Conservation (phyloP, 768 basidiomycete species). For the Pulveroboletus sp. region DNA sequence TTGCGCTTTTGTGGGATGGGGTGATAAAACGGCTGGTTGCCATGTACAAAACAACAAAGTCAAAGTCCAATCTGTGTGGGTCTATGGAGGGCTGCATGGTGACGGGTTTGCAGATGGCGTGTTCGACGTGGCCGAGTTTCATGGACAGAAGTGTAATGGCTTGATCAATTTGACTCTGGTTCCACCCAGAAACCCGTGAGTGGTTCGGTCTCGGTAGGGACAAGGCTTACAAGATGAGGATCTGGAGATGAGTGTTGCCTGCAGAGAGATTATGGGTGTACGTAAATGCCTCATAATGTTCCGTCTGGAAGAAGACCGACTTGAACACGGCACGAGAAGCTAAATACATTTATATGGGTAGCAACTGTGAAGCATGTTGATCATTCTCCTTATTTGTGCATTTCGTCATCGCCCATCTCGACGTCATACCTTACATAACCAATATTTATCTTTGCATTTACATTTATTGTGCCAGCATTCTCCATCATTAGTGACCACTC, state of each 20-base stretch:
- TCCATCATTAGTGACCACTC: too few species aligned
- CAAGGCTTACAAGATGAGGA: constrained; percentile 47
- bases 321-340: constrained; percentile 14
- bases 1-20: not conserved
- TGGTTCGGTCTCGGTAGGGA: not conserved
- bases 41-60: constrained; percentile 61
- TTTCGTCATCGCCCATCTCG: too few species aligned
- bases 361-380: constrained; percentile 10
- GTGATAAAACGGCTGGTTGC: not conserved
- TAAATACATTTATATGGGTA: not conserved
- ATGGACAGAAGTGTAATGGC: constrained; percentile 49
- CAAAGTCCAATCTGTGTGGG: constrained; percentile 52
- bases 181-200: constrained; percentile 27
- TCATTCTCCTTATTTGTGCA: too few species aligned
- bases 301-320: constrained; percentile 25
- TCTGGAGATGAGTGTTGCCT: constrained; percentile 41
- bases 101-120: constrained; percentile 45
- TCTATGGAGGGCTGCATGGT: constrained; percentile 45
- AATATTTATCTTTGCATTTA: too few species aligned
- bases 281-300: constrained; percentile 13
- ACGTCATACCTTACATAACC: too few species aligned
- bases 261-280: constrained; percentile 50
- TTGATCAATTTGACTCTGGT: constrained; percentile 20
- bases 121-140: constrained; percentile 52
- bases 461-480: too few species aligned